Evolutionary conservation across 2,329 filamentous ascomycete species (phyloP).

Genomic region (Amauroascus verrucosus): DNA sequence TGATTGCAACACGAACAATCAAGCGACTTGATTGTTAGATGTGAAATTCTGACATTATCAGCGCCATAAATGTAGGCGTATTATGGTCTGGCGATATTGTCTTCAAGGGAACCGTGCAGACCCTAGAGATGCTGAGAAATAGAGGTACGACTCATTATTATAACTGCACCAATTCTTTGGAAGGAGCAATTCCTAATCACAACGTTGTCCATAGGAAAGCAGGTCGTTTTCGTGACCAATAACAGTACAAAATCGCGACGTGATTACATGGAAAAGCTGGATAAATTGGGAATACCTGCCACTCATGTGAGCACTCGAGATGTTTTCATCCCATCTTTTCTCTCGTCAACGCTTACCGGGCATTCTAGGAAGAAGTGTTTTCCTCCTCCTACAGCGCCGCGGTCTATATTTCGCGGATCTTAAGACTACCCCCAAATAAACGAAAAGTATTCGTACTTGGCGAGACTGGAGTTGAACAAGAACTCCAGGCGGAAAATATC

Average conservation of each 20-base stretch:
- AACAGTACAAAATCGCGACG: slow-evolving; percentile 93
- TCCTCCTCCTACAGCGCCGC: slow-evolving; percentile 90
- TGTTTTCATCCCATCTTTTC: not conserved
- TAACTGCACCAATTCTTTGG: not conserved
- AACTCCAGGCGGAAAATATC: slow-evolving; percentile 69
- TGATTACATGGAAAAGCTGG: slow-evolving; percentile 89
- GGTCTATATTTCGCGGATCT: slow-evolving; percentile 89
- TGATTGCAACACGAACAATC: not conserved
- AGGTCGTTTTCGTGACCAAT: slow-evolving; percentile 92
- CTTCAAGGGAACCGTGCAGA: slow-evolving; percentile 76
- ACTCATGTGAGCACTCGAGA: not conserved
- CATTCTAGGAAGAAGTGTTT: slow-evolving; percentile 72
- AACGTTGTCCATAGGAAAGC: slow-evolving; percentile 56
- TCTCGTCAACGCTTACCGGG: not conserved
- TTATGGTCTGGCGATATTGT: slow-evolving; percentile 92
- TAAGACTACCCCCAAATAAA: slow-evolving; percentile 64
- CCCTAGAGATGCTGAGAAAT: slow-evolving; percentile 67
- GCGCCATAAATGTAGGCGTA: slow-evolving; percentile 58
- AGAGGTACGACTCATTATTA: slow-evolving; percentile 50
- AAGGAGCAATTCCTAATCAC: not conserved
- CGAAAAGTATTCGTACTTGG: slow-evolving; percentile 93
- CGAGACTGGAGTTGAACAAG: slow-evolving; percentile 81
- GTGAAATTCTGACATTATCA: slow-evolving; percentile 13
- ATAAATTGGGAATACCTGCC: slow-evolving; percentile 66
- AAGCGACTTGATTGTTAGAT: not conserved